Evolutionary conservation across 2,329 filamentous ascomycete species (phyloP).

Genomic region (Arthrobotrys entomopaga): DNA sequence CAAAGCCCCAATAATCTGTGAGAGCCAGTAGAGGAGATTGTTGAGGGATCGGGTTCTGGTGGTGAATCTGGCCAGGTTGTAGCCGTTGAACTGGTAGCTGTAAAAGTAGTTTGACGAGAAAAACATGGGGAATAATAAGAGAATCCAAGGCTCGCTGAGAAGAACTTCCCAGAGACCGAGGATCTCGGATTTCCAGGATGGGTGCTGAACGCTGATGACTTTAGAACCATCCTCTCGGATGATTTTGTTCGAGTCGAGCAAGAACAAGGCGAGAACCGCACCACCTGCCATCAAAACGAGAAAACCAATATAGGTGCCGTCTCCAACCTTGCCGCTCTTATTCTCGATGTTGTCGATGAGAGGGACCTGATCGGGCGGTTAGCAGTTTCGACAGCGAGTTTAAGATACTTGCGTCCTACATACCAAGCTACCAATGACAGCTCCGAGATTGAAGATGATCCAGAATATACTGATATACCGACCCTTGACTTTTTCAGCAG

Average conservation of each 20-base stretch:
- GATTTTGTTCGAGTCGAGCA: conserved; percentile 47
- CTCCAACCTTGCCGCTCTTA: conserved; percentile 53
- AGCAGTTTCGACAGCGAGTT: too few relatives aligned
- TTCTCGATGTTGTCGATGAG: conserved; percentile 59
- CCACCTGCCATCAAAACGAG: conserved; percentile 44
- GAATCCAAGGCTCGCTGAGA: conserved; percentile 72
- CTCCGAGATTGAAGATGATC: conserved; percentile 94
- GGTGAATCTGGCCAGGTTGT: conserved; percentile 69
- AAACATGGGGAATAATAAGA: conserved; percentile 68
- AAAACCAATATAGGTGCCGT: conserved; percentile 51
- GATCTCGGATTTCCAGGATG: conserved; percentile 83
- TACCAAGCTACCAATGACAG: conserved; percentile 80
- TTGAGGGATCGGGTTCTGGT: conserved; percentile 69
- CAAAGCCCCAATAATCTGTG: conserved; percentile 68
- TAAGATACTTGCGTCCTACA: conserved; percentile 54
- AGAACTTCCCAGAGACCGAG: conserved; percentile 79
- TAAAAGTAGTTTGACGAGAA: conserved; percentile 70
- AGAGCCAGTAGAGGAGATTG: conserved; percentile 67
- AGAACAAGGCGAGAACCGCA: conserved; percentile 37
- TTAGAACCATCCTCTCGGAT: conserved; percentile 59
- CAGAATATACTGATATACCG: conserved; percentile 91
- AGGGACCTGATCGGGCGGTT: conserved; percentile 44
- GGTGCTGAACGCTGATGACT: conserved; percentile 90
- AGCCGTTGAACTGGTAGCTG: conserved; percentile 69
- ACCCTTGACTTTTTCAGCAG: conserved; percentile 81